Evolutionary conservation across 306 rosid genomes (phyloP).

Genomic region (Trifolium fragiferum): DNA sequence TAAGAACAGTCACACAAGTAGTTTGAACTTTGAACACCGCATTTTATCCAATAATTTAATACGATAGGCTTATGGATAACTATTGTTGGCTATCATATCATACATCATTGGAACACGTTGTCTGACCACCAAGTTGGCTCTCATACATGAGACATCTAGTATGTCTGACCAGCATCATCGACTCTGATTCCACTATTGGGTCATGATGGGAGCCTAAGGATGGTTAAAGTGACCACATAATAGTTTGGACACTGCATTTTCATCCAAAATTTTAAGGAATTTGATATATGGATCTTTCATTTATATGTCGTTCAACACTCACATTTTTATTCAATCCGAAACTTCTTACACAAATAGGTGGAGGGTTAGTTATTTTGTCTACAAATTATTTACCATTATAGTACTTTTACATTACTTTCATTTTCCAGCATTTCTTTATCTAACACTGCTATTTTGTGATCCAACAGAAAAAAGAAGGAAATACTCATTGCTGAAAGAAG

Average conservation of each 20-base stretch:
- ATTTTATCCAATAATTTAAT: background rate
- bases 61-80: too few species aligned
- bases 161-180: background rate
- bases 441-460: conserved; percentile 3
- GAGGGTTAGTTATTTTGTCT: conserved; percentile 3
- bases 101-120: too few species aligned
- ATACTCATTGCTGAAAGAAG: conserved; percentile 15
- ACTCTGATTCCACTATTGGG: background rate
- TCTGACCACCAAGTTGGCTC: background rate
- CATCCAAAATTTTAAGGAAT: background rate
- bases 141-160: background rate
- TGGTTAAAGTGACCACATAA: too few species aligned
- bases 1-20: background rate
- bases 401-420: background rate
- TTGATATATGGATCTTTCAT: background rate
- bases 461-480: conserved; percentile 33
- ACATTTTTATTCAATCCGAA: background rate
- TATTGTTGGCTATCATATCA: too few species aligned
- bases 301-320: background rate
- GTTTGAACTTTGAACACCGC: background rate
- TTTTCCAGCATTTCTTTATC: conserved; percentile 1
- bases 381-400: conserved; percentile 7
- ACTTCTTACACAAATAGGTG: background rate
- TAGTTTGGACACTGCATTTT: background rate
- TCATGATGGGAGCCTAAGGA: background rate